Base-by-base conservation (phyloP, 192 early-diverging fungal species). In the Coemansia aciculifera region DNA sequence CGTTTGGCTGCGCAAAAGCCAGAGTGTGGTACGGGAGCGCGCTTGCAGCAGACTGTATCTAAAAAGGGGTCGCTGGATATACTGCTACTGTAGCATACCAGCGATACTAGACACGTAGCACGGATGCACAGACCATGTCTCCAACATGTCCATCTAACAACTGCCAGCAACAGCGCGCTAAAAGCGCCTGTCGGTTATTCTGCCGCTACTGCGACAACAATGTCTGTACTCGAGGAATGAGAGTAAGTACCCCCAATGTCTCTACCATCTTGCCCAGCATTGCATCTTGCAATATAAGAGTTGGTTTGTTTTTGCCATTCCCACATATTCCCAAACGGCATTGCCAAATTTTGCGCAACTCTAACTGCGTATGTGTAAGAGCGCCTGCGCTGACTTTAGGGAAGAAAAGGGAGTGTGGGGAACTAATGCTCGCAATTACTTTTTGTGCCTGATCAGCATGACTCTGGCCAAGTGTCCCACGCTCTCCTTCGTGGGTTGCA, bases 201-300 rank as follows among this genome's bases (percentile, higher is more conserved):
- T 92, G 90, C 67, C 77, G 84, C 44, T 84, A 89, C 66, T 92
- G 90, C 71, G 61, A 85, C 39, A 84, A 84, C 24, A 81, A 87
- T 43, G 80, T 92, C 3, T 90, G 89, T 60, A 72, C 74, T 12
- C 83, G 90, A 43, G 91, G 90, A n/a, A 92, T 92, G 91, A 88
- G 87, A 69, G 89, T 88, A 85, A 80, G 85, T 51, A 44, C 29
- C 7, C 49, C 2, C 23, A 3, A 29, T 52, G 12, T 2, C 49
- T 21, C 19, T 48, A 21, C 19, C 5, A 7, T 21, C n/a, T 48
- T 42, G 17, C 43, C 17, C 3, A 3, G 0, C 15, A 17, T n/a
- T 3, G 4, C 43, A 44, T 5, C 17, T 17, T 19, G 19, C 7
- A 48, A 19, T n/a, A n/a, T n/a, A 48, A 9, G 21, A 52, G n/a